Evolutionary conservation across 257 asterid species (phyloP).

Genomic region (Hygrophila difformis): DNA sequence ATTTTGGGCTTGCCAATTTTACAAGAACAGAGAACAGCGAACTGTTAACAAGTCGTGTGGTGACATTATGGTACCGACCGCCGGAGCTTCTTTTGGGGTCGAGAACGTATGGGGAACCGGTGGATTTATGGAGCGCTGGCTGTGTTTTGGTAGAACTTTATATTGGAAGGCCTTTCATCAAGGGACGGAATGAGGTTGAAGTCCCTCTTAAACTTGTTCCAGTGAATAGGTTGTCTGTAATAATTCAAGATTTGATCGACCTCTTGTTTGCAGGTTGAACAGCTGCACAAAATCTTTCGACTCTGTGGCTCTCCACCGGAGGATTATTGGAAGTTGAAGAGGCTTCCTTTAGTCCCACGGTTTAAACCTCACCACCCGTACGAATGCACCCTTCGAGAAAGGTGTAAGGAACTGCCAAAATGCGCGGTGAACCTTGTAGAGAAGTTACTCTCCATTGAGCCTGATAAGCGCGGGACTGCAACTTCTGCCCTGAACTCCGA

Average conservation of each 20-base stretch:
- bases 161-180: conserved; percentile 72
- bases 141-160: conserved; percentile 86
- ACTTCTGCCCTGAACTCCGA: conserved; percentile 80
- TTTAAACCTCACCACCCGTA: conserved; percentile 93
- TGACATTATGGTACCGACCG: conserved; percentile 90
- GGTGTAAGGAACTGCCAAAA: conserved; percentile 65
- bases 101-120: conserved; percentile 53
- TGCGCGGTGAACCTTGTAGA: conserved; percentile 54
- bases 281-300: conserved; percentile 91
- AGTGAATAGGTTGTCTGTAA: too few relatives aligned
- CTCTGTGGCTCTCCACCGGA: conserved; percentile 98
- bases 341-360: conserved; percentile 88
- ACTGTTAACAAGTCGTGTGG: conserved; percentile 74
- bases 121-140: conserved; percentile 88
- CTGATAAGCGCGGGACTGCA: conserved; percentile 82
- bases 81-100: conserved; percentile 91
- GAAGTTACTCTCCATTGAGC: conserved; percentile 81
- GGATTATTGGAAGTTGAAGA: conserved; percentile 90
- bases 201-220: too few relatives aligned
- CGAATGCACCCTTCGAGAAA: conserved; percentile 72
- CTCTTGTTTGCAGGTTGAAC: conserved; percentile 58
- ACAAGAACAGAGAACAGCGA: conserved; percentile 37
- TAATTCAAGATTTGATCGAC: too few relatives aligned
- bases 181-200: conserved; percentile 83
- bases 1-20: conserved; percentile 82